Percentiles rank a stretch among this genome's conserved stretches.
Evolutionary conservation across 1,284 basidiomycete genomes (phyloP).

Genomic region (Irpex rosettiformis): DNA sequence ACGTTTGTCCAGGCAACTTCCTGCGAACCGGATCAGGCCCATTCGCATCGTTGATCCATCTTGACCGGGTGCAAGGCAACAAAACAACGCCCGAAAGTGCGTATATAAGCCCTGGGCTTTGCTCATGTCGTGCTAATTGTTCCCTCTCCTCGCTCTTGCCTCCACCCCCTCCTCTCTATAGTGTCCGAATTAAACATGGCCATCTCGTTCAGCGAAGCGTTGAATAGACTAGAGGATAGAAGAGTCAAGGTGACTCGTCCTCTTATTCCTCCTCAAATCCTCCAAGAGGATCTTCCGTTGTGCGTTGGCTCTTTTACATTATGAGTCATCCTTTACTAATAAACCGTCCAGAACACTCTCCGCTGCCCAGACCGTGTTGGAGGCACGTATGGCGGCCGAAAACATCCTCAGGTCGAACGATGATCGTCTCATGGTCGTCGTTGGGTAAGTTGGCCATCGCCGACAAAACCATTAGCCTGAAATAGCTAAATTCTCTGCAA

Average conservation of each 20-base stretch:
- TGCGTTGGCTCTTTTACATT: conserved; percentile 33
- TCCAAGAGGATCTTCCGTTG: conserved; percentile 86
- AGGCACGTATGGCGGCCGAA: conserved; percentile 80
- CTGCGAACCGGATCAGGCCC: neutral
- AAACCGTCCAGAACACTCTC: conserved; percentile 50
- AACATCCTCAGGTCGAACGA: conserved; percentile 81
- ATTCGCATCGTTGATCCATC: neutral
- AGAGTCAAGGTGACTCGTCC: conserved; percentile 85
- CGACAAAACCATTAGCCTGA: conserved; percentile 7
- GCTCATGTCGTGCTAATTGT: neutral
- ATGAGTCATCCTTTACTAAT: neutral
- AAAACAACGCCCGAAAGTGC: neutral
- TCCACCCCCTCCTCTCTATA: conserved; percentile 18
- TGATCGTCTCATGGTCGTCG: conserved; percentile 86
- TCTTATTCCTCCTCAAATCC: conserved; percentile 88
- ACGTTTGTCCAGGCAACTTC: neutral
- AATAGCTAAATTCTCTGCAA: conserved; percentile 11
- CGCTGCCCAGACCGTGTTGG: conserved; percentile 79
- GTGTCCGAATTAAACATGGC: conserved; percentile 39
- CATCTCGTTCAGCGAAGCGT: conserved; percentile 73
- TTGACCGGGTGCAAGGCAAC: conserved; percentile 9
- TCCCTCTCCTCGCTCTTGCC: neutral
- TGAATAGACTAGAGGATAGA: conserved; percentile 80
- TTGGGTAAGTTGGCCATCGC: conserved; percentile 56
- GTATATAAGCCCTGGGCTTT: neutral